phyloP scores from a whole-genome alignment of 768 basidiomycete species.

The Guyanaporus albipodus region DNA sequence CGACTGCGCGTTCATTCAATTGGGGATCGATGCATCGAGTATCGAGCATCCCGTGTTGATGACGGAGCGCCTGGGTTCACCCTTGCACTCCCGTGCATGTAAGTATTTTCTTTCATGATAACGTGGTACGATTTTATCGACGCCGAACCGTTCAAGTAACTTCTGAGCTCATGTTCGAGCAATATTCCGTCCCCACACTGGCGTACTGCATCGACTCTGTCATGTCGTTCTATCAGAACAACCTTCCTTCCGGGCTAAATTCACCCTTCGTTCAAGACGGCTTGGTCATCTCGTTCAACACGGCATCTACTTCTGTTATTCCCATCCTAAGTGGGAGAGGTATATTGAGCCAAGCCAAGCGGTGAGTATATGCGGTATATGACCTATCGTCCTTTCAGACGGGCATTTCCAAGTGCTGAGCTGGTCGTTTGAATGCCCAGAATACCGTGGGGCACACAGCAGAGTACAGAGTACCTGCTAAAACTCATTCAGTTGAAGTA shows the following conservation, averaged over 20 bases:
- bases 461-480: constrained; percentile 87
- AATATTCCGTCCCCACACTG: constrained; percentile 81
- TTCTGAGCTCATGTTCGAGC: constrained; percentile 94
- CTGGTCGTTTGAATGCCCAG: constrained; percentile 38
- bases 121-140: not conserved
- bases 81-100: constrained; percentile 85
- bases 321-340: constrained; percentile 83
- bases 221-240: constrained; percentile 90
- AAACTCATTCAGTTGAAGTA: constrained; percentile 96
- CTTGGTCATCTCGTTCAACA: constrained; percentile 86
- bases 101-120: constrained; percentile 30
- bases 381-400: not conserved
- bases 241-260: constrained; percentile 33
- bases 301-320: constrained; percentile 85
- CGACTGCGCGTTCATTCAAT: constrained; percentile 84
- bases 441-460: constrained; percentile 91
- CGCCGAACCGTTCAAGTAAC: constrained; percentile 56
- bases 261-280: constrained; percentile 61
- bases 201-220: constrained; percentile 86
- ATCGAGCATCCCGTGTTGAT: constrained; percentile 89
- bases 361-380: constrained; percentile 45
- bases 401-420: not conserved
- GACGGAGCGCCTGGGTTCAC: constrained; percentile 88
- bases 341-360: constrained; percentile 79
- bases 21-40: constrained; percentile 73